A percentile compares a stretch with the other conserved stretches of the same genome.
Conservation (phyloP, 495 filamentous ascomycete species). For the Annulohypoxylon maeteangense region DNA sequence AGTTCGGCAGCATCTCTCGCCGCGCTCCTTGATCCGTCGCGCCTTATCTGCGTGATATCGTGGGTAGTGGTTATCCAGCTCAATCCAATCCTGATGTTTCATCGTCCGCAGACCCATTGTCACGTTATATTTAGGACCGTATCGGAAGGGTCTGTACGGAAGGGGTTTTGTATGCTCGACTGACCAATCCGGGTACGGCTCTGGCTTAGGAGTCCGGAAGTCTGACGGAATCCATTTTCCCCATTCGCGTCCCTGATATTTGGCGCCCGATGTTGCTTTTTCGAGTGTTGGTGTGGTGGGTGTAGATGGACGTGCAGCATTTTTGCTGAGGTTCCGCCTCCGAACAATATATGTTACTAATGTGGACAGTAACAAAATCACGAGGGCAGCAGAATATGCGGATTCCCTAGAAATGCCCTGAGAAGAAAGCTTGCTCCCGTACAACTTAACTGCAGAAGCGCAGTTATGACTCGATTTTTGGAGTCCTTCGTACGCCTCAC, state of each 20-base stretch:
- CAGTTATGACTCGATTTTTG: conserved; percentile 8
- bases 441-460: conserved; percentile 6
- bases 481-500: conserved; percentile 15
- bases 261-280: conserved; percentile 30
- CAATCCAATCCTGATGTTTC: conserved; percentile 87
- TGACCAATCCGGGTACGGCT: conserved; percentile 78
- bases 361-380: conserved; percentile 28
- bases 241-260: conserved; percentile 38
- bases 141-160: conserved; percentile 85
- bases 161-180: conserved; percentile 76
- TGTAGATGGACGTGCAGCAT: conserved; percentile 29
- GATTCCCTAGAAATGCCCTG: conserved; percentile 9
- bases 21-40: conserved; percentile 75
- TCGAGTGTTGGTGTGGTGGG: conserved; percentile 40
- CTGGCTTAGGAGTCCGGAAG: conserved; percentile 74
- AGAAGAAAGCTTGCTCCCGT: conserved; percentile 7
- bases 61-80: conserved; percentile 85
- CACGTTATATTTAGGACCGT: conserved; percentile 76
- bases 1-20: conserved; percentile 74
- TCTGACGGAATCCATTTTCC: conserved; percentile 75
- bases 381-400: conserved; percentile 14
- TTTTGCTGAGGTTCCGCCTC: conserved; percentile 24
- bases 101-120: conserved; percentile 86
- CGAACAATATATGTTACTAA: conserved; percentile 26
- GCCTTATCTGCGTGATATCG: conserved; percentile 81